Evolutionary conservation across 2,329 filamentous ascomycete genomes (phyloP).

Genomic region (Lachnellula arida): DNA sequence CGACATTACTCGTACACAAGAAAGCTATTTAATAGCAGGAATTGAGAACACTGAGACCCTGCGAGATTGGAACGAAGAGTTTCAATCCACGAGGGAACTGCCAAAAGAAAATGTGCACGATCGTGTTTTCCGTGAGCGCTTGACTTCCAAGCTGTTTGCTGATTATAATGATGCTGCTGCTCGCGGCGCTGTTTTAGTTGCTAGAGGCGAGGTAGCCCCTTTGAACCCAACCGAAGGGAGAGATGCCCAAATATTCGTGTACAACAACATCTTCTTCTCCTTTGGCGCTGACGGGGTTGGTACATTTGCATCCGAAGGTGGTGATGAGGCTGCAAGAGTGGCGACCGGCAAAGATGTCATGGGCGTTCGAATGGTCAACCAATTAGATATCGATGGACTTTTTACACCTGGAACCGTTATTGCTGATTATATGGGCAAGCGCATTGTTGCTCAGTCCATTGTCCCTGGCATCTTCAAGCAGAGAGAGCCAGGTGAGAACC

Average conservation of each 20-base stretch:
- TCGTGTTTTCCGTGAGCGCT: constrained; percentile 87
- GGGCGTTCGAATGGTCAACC: constrained; percentile 92
- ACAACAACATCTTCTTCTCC: constrained; percentile 99
- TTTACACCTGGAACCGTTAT: constrained; percentile 96
- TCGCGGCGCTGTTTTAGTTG: constrained; percentile 85
- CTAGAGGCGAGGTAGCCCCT: constrained; percentile 85
- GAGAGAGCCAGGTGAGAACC: constrained; percentile 92
- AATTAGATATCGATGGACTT: constrained; percentile 89
- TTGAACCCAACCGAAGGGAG: constrained; percentile 89
- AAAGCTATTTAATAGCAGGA: constrained; percentile 84
- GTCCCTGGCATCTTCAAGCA: constrained; percentile 99
- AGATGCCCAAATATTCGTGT: constrained; percentile 97
- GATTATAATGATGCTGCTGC: constrained; percentile 97
- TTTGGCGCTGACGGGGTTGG: constrained; percentile 97
- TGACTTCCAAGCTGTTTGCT: constrained; percentile 93
- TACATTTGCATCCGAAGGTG: constrained; percentile 93
- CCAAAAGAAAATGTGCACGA: constrained; percentile 93
- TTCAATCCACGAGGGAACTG: constrained; percentile 92
- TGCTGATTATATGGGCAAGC: constrained; percentile 94
- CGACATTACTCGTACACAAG: constrained; percentile 85
- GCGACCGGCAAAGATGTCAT: constrained; percentile 95
- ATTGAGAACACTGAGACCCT: constrained; percentile 92
- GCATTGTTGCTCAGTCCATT: constrained; percentile 95
- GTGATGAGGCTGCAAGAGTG: constrained; percentile 91
- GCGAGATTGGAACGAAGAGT: constrained; percentile 98